Percentiles rank a stretch among this genome's conserved stretches.
Evolutionary conservation across 108 stramenopile genomes (phyloP).

Genomic region (Stephanodiscus minutulus): DNA sequence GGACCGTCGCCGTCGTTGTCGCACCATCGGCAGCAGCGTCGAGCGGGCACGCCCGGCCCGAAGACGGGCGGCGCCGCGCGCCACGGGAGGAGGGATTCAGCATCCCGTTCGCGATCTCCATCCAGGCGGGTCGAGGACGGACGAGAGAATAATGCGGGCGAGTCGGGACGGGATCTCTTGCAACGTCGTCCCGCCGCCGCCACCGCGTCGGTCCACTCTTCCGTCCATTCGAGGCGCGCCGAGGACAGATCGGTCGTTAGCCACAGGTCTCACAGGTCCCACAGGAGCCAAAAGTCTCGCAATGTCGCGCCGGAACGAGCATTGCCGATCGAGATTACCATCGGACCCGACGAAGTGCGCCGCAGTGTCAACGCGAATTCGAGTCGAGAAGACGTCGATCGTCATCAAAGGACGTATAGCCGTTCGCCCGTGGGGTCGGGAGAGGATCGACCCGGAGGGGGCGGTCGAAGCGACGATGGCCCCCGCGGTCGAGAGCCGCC

Average conservation of each 20-base stretch:
- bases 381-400: neutral
- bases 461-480: neutral
- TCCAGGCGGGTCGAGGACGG: too few relatives aligned
- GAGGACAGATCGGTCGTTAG: neutral
- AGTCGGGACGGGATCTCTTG: too few relatives aligned
- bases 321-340: neutral
- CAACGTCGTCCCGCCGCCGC: neutral
- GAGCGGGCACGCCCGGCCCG: neutral
- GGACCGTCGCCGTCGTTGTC: too few relatives aligned
- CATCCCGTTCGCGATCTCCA: too few relatives aligned
- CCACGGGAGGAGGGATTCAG: too few relatives aligned
- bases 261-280: neutral
- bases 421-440: too few relatives aligned
- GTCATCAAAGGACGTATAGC: too few relatives aligned
- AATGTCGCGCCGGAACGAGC: neutral
- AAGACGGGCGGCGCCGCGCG: neutral
- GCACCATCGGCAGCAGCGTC: too few relatives aligned
- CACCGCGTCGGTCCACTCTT: slow-evolving; percentile 1
- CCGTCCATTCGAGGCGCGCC: neutral
- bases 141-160: too few relatives aligned
- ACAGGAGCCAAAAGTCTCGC: neutral
- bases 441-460: neutral
- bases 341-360: neutral
- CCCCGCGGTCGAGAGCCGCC: too few relatives aligned
- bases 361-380: neutral